Evolutionary conservation across 768 basidiomycete genomes (phyloP), one percentile per base, ranked within the genome.

Genomic region (Psilocybe cyanescens): DNA sequence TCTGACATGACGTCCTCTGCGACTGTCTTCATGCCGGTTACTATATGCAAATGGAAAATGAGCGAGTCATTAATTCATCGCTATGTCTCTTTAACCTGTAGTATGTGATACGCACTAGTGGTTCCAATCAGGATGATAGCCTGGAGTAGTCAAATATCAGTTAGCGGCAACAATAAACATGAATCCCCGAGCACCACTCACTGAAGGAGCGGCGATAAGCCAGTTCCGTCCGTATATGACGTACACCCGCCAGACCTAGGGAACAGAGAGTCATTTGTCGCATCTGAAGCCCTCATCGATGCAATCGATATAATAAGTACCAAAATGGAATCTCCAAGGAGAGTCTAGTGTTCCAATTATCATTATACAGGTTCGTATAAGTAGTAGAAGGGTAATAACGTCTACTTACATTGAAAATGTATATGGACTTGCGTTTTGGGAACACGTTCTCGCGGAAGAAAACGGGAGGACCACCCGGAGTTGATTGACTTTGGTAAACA

Each of bases 171-270:
- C 28, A 8, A 28, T 48, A 28, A 35, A 39, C 45, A 29, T 4
- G 6, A 41, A 9, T 24, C 24, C 24, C 24, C 24, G 24, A 24
- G 19, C 9, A 35, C 8, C 7, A 44, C 70, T 65, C 60, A 72
- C 72, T 4, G 69, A 65, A 4, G 70, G 57, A n/a, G 55, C 30
- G 17, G 58, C 65, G n/a, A 71, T 60, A 29, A 57, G 58, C 67
- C 67, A 69, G 29, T 67, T 67, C 24, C 58, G 65, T 45, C 70
- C 67, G 64, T 71, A 73, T 9, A 73, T 70, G 17, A 72, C 62
- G 53, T 65, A 72, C 1, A 70, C 70, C 9, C 72, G 68, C 72
- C 72, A 73, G 4, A 72, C 59, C 71, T 72, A 50, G 9, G 35
- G 24, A 45, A 29, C 17, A 4, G 44, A 33, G 30, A 47, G 30